Evolutionary conservation across 2,329 filamentous ascomycete species (phyloP).

Genomic region (Diaporthe velutina): DNA sequence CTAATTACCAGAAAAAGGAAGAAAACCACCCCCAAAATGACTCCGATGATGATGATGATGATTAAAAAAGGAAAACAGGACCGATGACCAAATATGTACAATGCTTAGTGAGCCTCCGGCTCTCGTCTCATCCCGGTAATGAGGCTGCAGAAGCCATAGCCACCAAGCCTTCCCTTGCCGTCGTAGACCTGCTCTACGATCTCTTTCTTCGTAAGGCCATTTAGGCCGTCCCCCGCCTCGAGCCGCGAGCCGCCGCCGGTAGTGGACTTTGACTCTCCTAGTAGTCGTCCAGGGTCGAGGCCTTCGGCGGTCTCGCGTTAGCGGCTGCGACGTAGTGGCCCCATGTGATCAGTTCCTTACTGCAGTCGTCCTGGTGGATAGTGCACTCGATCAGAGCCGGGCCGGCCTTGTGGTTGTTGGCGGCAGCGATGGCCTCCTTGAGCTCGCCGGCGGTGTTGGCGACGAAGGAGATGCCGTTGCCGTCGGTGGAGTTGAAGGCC

Average conservation of each 20-base stretch:
- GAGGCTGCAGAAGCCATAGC: slow-evolving; percentile 38
- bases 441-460: slow-evolving; percentile 45
- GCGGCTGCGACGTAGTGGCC: slow-evolving; percentile 46
- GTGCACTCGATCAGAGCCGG: slow-evolving; percentile 46
- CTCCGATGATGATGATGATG: slow-evolving; percentile 30
- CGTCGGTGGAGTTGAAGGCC: slow-evolving; percentile 45
- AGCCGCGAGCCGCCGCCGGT: slow-evolving; percentile 22
- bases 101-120: not conserved
- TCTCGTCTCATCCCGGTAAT: slow-evolving; percentile 33
- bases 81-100: slow-evolving; percentile 25
- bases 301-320: slow-evolving; percentile 45
- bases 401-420: slow-evolving; percentile 42
- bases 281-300: slow-evolving; percentile 35
- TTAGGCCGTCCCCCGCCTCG: not conserved
- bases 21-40: slow-evolving; percentile 18
- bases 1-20: slow-evolving; percentile 30
- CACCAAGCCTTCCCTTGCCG: slow-evolving; percentile 36
- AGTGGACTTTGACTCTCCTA: slow-evolving; percentile 28
- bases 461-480: slow-evolving; percentile 42
- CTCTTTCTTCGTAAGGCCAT: slow-evolving; percentile 5
- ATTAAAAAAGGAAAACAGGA: not conserved
- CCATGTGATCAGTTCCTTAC: slow-evolving; percentile 46
- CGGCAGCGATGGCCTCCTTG: slow-evolving; percentile 41
- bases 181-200: slow-evolving; percentile 36
- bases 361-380: slow-evolving; percentile 47